A percentile compares a stretch with the other conserved stretches of the same genome.
Conservation (phyloP, 2,329 filamentous ascomycete genomes). For the Penicillium hesseltinei region DNA sequence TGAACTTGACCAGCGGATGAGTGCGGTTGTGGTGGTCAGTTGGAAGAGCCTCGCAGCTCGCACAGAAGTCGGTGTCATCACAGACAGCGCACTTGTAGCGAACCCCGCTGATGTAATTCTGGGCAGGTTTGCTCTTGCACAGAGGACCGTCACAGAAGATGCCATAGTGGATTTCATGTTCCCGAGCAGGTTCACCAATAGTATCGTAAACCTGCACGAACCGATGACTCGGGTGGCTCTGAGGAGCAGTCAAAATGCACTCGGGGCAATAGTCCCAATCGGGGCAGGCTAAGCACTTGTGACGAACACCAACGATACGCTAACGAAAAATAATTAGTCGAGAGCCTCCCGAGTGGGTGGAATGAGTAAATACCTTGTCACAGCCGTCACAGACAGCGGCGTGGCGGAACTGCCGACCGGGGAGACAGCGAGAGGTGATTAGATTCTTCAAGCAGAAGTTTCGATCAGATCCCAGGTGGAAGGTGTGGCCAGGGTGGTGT, state of each 20-base stretch:
- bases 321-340: slow-evolving; percentile 26
- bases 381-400: slow-evolving; percentile 93
- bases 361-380: slow-evolving; percentile 59
- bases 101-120: slow-evolving; percentile 69
- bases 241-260: slow-evolving; percentile 66
- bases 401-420: slow-evolving; percentile 79
- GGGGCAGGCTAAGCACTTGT: slow-evolving; percentile 96
- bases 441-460: slow-evolving; percentile 61
- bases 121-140: slow-evolving; percentile 58
- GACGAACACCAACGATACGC: slow-evolving; percentile 80
- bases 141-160: slow-evolving; percentile 95
- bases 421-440: slow-evolving; percentile 66
- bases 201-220: slow-evolving; percentile 86
- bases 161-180: slow-evolving; percentile 65
- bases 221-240: slow-evolving; percentile 77
- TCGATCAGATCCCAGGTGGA: slow-evolving; percentile 54
- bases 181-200: slow-evolving; percentile 47
- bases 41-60: slow-evolving; percentile 85
- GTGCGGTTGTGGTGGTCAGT: slow-evolving; percentile 84
- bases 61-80: slow-evolving; percentile 92
- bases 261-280: slow-evolving; percentile 93
- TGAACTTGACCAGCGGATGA: slow-evolving; percentile 97
- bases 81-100: slow-evolving; percentile 98
- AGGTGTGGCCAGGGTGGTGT: slow-evolving; percentile 84
- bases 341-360: neutral